Evolutionary conservation across 2,329 filamentous ascomycete species (phyloP).

Genomic region (Colletotrichum kahawae): DNA sequence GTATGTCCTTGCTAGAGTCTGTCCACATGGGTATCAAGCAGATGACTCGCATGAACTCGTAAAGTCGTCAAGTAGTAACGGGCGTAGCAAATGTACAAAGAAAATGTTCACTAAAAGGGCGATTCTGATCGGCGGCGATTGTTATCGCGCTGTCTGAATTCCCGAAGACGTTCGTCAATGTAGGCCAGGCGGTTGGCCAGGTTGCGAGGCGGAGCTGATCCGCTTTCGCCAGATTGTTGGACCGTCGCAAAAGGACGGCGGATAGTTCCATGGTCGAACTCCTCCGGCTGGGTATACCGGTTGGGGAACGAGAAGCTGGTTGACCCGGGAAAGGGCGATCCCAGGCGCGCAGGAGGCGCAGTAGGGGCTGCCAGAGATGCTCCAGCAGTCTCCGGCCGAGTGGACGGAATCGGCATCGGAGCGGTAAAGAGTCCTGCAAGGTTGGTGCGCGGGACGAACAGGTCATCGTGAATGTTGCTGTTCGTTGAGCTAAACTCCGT

Average conservation of each 20-base stretch:
- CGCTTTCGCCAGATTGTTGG: slow-evolving; percentile 48
- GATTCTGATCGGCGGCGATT: slow-evolving; percentile 53
- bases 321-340: slow-evolving; percentile 61
- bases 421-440: slow-evolving; percentile 43
- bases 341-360: slow-evolving; percentile 53
- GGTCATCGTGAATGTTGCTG: slow-evolving; percentile 37
- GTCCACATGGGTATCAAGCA: slow-evolving; percentile 15
- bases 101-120: slow-evolving; percentile 42
- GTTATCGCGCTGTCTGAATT: slow-evolving; percentile 51
- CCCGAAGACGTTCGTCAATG: slow-evolving; percentile 62
- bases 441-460: slow-evolving; percentile 47
- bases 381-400: background rate
- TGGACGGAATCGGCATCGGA: slow-evolving; percentile 4
- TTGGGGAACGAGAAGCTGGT: slow-evolving; percentile 67
- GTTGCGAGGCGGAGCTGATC: slow-evolving; percentile 43
- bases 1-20: slow-evolving; percentile 17
- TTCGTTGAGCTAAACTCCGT: slow-evolving; percentile 39
- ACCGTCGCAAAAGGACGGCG: slow-evolving; percentile 63
- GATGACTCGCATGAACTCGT: slow-evolving; percentile 17
- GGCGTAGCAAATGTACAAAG: slow-evolving; percentile 27
- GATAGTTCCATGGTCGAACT: slow-evolving; percentile 48
- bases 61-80: slow-evolving; percentile 18
- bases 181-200: slow-evolving; percentile 60
- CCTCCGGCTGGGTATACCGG: slow-evolving; percentile 52
- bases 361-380: slow-evolving; percentile 29